These are phyloP conservation scores for Agrocybe praecox DNA, from an alignment of 768 basidiomycete species.

Conservation along the genomic window DNA sequence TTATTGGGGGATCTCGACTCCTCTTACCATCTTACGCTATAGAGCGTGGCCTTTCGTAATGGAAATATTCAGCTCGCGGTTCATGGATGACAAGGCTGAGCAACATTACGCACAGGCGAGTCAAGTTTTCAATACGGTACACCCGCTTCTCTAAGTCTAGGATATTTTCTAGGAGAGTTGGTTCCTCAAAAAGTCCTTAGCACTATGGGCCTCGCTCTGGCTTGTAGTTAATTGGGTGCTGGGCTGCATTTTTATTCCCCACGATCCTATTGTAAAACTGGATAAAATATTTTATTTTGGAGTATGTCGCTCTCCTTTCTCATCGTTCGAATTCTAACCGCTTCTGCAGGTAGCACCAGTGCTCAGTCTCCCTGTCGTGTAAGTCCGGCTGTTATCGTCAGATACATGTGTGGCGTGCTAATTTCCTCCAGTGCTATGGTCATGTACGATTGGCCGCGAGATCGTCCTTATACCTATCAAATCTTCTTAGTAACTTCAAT, in stretches of 20 bases:
- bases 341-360: constrained; percentile 51
- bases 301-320: constrained; percentile 21
- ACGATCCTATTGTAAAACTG: constrained; percentile 39
- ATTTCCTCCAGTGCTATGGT: constrained; percentile 49
- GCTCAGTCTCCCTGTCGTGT: constrained; percentile 63
- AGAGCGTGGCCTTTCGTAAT: constrained; percentile 55
- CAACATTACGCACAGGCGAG: constrained; percentile 44
- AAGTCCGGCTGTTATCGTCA: constrained; percentile 14
- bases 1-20: constrained; percentile 29
- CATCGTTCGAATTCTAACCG: background rate
- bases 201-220: constrained; percentile 65
- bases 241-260: constrained; percentile 51
- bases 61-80: constrained; percentile 62
- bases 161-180: constrained; percentile 58
- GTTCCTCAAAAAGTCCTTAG: constrained; percentile 69
- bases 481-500: constrained; percentile 54
- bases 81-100: constrained; percentile 57
- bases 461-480: constrained; percentile 63
- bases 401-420: background rate
- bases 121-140: background rate
- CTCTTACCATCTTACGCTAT: constrained; percentile 54
- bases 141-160: background rate
- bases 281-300: constrained; percentile 69
- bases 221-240: constrained; percentile 72
- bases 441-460: constrained; percentile 72